Percentiles rank a stretch among this genome's conserved stretches.
Conservation (phyloP, 768 basidiomycete species). For the Daedalea quercina region DNA sequence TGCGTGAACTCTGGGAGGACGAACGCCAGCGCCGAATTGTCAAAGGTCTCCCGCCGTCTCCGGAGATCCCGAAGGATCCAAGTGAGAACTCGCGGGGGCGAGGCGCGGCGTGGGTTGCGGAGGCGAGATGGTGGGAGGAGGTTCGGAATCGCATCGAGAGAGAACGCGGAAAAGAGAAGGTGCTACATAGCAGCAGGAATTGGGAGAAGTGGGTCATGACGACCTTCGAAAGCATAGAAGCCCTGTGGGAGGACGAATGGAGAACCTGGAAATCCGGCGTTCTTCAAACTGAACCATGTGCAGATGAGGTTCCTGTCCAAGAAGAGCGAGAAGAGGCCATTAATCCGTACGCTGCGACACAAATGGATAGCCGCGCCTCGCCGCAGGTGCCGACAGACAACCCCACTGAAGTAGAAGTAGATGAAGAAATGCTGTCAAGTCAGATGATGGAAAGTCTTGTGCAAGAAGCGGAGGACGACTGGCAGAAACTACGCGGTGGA, state of each 20-base stretch:
- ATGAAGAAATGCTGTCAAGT: slow-evolving; percentile 43
- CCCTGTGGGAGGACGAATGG: slow-evolving; percentile 66
- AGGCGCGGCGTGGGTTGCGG: slow-evolving; percentile 63
- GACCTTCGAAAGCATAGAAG: slow-evolving; percentile 85
- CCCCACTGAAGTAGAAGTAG: slow-evolving; percentile 40
- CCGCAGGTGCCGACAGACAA: not conserved
- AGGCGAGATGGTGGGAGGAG: slow-evolving; percentile 72
- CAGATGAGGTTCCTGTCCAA: slow-evolving; percentile 3
- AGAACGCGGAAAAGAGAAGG: slow-evolving; percentile 28
- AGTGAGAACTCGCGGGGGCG: slow-evolving; percentile 53
- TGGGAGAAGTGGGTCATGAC: slow-evolving; percentile 83
- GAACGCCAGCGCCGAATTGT: slow-evolving; percentile 70
- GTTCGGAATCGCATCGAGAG: slow-evolving; percentile 54
- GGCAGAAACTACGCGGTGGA: slow-evolving; percentile 15
- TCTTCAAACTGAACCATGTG: not conserved
- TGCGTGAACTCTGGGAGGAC: slow-evolving; percentile 95
- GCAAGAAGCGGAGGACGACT: slow-evolving; percentile 25
- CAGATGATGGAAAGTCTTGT: slow-evolving; percentile 39
- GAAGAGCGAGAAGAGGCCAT: slow-evolving; percentile 1
- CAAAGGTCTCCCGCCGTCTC: slow-evolving; percentile 66
- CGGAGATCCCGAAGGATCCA: slow-evolving; percentile 63
- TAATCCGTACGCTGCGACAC: slow-evolving; percentile 15
- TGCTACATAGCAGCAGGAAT: slow-evolving; percentile 20
- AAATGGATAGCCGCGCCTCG: not conserved
- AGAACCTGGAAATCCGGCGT: slow-evolving; percentile 48